Evolutionary conservation across 495 filamentous ascomycete species (phyloP), one percentile per base, ranked within the genome.

Genomic region (Aspergillus wentii): DNA sequence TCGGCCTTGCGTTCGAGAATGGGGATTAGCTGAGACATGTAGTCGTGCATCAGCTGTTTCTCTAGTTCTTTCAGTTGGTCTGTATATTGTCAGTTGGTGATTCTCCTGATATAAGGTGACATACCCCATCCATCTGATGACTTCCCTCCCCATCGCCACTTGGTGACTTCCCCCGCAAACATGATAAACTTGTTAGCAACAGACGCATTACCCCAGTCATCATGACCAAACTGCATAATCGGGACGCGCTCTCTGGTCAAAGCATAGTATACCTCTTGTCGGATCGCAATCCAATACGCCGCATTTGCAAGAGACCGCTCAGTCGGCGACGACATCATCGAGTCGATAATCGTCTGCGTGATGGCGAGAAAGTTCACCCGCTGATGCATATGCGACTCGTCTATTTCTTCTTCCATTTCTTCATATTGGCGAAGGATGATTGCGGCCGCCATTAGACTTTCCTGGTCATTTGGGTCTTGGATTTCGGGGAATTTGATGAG

Each of bases 361-460:
- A 56, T 51, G 9, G 42, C 49, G 17, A 56, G 20, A 14, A 54
- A 56, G 26, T 51, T 54, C 13, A 53, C 49, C 22, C 33, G 31
- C 3, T 31, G 14, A 5, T 45, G 22, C 1, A 23, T 14, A 9
- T 34, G 35, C 3, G n/a, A 21, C 19, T 51, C 49, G 4, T 54
- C 54, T 18, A 45, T 34, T 8, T 57, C 54, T 29, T 59, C 55
- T 17, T 59, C 55, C 34, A 59, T 52, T 30, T 59, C 55, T 29
- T 59, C 55, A 31, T 52, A 57, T 22, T 59, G 55, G 7, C 55
- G 48, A 8, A 59, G 30, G 13, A 58, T 58, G 1, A 58, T 46
- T 4, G 55, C 46, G 1, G 55, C 55, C 5, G 46, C 51, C 48
- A 58, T 58, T 22, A 59, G 48, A 13, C 51, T 55, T 28, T 55